Evolutionary conservation across 2,329 filamentous ascomycete species (phyloP), one percentile per base, ranked within the genome.

Genomic region (Zymoseptoria tritici): DNA sequence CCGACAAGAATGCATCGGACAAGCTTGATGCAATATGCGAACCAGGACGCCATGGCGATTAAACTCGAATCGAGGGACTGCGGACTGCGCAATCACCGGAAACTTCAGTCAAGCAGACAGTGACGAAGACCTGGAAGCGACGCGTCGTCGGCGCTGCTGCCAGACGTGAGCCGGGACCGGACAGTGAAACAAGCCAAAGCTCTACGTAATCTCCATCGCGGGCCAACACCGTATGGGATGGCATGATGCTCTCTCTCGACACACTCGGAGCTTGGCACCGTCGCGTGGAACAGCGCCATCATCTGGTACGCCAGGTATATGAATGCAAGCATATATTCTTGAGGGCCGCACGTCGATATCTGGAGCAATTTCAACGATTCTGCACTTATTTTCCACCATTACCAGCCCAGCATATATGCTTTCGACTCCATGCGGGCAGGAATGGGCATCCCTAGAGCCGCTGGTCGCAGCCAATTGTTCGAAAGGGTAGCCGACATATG

Each of bases 231-330:
- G 36, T 5, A 46, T 46, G 3, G 36, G 13, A 13, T 97, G 92
- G 0, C 93, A 0, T 97, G 77, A 57, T 91, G 97, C 65, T 97
- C 93, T 8, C 96, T 90, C 93, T 93, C 97, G 0, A 89, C 96
- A 59, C 94, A 89, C 56, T 88, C 83, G 65, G 95, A 97, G 0
- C 83, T 80, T 0, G 89, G 85, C 0, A 96, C 90, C 0, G 89
- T 96, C 67, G 97, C 92, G 61, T 91, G 89, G 0, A 97, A 74
- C 0, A 97, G 74, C 0, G 89, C 88, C 83, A 97, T 90, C 85
- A 96, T 95, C 2, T 88, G 88, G 65, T 97, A 97, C 0, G 91
- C 88, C 16, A 93, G 75, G 63, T 95, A 95, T 0, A 97, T 91
- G 57, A 96, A 97, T 0, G 86, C 85, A 0, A 96, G 77, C 91